Evolutionary conservation across 257 asterid species (phyloP).

Genomic region (Solanum neorickii): DNA sequence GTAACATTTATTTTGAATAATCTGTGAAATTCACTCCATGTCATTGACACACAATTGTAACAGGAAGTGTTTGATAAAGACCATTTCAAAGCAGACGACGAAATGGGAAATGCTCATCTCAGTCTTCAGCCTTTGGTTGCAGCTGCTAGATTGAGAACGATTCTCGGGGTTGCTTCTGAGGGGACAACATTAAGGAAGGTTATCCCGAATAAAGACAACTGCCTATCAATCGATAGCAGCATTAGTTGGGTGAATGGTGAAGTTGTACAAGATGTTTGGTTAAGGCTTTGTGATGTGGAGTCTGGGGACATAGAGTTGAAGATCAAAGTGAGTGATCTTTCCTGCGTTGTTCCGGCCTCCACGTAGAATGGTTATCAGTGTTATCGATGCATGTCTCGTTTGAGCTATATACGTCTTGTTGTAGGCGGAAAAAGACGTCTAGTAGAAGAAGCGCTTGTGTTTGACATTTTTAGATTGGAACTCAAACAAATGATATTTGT

Average conservation of each 20-base stretch:
- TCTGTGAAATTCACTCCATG: not conserved
- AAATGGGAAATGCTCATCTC: constrained; percentile 34
- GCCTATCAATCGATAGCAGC: constrained; percentile 28
- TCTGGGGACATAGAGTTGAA: constrained; percentile 35
- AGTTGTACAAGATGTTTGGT: constrained; percentile 35
- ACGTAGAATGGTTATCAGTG: not conserved
- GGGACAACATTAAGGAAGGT: constrained; percentile 35
- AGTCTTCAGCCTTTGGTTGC: constrained; percentile 33
- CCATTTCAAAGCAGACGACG: constrained; percentile 34
- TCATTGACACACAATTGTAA: not conserved
- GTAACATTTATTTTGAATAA: not conserved
- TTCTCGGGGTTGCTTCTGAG: constrained; percentile 18
- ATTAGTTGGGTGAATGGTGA: constrained; percentile 20
- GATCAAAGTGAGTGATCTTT: constrained; percentile 16
- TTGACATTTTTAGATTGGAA: not conserved
- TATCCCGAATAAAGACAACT: constrained; percentile 33
- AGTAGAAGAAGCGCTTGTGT: not conserved
- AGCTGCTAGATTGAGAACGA: constrained; percentile 30
- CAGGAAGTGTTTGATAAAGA: constrained; percentile 43
- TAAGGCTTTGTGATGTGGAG: constrained; percentile 37
- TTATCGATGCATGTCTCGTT: not conserved
- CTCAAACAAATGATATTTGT: not conserved
- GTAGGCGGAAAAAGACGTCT: not conserved
- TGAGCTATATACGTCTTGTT: not conserved
- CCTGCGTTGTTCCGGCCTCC: not conserved